Evolutionary conservation across 148 eudicot species (phyloP), one percentile per base, ranked within the genome.

Genomic region (Arctostaphylos glauca): DNA sequence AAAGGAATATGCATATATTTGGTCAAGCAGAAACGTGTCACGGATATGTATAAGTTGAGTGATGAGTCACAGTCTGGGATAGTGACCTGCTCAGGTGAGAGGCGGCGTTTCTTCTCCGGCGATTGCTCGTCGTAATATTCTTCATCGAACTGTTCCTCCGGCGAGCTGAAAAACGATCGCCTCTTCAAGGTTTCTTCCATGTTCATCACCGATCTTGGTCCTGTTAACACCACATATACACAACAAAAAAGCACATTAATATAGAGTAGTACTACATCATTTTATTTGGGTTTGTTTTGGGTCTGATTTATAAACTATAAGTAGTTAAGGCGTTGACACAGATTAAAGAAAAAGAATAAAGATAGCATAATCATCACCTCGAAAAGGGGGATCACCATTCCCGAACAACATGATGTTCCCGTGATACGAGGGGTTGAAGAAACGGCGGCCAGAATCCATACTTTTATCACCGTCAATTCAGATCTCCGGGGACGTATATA

Each of bases 51-150:
- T 16, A 12, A 66, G 31, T 10, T 66, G 71, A 43, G 44, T 13
- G 43, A 25, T 15, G 25, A 9, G 53, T 50, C 71, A 25, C 43
- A 12, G 18, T 78, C 53, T 2, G 70, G n/a, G 38, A 12, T 5
- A 41, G 55, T 48, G 12, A 93, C 97, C 92, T 93, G 97, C 83
- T 93, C 94, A 8, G 89, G 71, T 62, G 92, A 86, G 82, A 93
- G 93, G 15, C 97, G 93, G 43, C 97, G 93, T 86, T 93, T 93
- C 92, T 93, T 93, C 66, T 93, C 97, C 76, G 95, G 89, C 87
- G 83, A 77, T 82, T 90, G 97, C 77, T 93, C 94, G 78, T 92
- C 94, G 84, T 89, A 93, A 78, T 90, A 92, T 47, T 93, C 97
- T 5, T 92, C 97, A 52, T 93, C 93, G n/a, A 87, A 88, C 18